Base-by-base conservation (phyloP, 2,329 filamentous ascomycete genomes). In the Colletotrichum coccodes region DNA sequence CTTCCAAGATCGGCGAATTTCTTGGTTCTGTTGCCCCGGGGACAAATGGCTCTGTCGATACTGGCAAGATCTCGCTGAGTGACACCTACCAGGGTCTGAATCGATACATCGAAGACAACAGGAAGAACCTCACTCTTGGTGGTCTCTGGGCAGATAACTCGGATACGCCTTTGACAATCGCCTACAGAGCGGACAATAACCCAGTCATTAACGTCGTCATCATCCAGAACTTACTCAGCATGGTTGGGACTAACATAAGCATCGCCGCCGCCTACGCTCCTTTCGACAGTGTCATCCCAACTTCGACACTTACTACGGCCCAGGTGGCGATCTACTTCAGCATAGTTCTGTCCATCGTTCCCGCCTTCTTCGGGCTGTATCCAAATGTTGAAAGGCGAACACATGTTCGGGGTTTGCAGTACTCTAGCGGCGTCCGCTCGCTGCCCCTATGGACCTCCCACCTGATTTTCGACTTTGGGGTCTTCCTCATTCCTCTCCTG, bases 361-460 rank as follows among this genome's bases (percentile, higher is more conserved):
- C 95, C 1, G 93, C 91, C 16, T 95, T 98, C 83, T 97, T 97
- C 74, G 89, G 92, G 0, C 83, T 98, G 5, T 98, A 98, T 75
- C 93, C 94, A 0, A 97, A 94, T 18, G 84, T 92, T 30, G 95
- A 98, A 79, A 87, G 94, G 30, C 83, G 94, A 9, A 85, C 90
- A 57, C 92, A 94, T 71, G 93, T 98, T 26, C 89, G 95, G 58
- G 92, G 92, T 14, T 83, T 98, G 40, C 92, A 98, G 78, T 98
- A 97, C 79, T 97, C 93, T 60, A 98, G 97, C 76, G 95, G 95
- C 54, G 94, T 97, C 23, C 87, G 93, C 11, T 91, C 93, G 0
- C 83, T 93, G 8, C 93, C 94, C 0, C 83, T 98, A 2, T 98
- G 95, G 95, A 79, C 93, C 3, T 93, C 95, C 2, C 97, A 98